Conservation (phyloP, 2,329 filamentous ascomycete species). For the Basipetospora chlamydospora region DNA sequence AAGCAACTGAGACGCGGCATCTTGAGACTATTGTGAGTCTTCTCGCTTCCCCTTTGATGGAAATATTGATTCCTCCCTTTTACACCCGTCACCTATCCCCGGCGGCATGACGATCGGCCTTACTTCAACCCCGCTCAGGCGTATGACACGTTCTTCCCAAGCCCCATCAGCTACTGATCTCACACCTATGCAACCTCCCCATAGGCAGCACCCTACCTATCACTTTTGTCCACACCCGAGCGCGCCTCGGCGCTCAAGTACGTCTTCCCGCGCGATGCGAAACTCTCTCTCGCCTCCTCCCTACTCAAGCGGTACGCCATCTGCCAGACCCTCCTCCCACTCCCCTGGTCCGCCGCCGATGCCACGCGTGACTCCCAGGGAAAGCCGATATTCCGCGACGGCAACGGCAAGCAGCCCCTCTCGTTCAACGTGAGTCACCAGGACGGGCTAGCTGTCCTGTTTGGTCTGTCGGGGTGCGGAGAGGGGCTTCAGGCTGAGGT, state of each 20-base stretch:
- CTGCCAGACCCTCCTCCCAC: slow-evolving; percentile 30
- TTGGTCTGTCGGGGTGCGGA: slow-evolving; percentile 31
- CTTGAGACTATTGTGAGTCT: slow-evolving; percentile 29
- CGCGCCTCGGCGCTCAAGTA: slow-evolving; percentile 42
- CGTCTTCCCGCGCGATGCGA: slow-evolving; percentile 56
- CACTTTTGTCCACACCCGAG: slow-evolving; percentile 39
- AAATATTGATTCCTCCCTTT: too few relatives aligned
- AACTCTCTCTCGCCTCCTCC: slow-evolving; percentile 57
- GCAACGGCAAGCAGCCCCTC: slow-evolving; percentile 28
- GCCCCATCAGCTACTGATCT: background rate
- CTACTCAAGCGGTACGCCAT: slow-evolving; percentile 62
- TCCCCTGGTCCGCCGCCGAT: slow-evolving; percentile 45
- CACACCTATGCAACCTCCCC: background rate
- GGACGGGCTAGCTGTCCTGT: slow-evolving; percentile 56
- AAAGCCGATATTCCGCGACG: slow-evolving; percentile 39
- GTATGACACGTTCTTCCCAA: background rate
- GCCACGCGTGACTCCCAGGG: slow-evolving; percentile 40
- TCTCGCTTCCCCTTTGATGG: too few relatives aligned
- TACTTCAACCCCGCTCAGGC: too few relatives aligned
- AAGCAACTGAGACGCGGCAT: slow-evolving; percentile 31
- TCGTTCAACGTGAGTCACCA: slow-evolving; percentile 69
- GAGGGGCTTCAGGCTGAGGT: slow-evolving; percentile 32
- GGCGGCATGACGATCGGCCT: too few relatives aligned
- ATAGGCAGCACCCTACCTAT: slow-evolving; percentile 39
- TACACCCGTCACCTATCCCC: too few relatives aligned